phyloP scores from a whole-genome alignment of 139 green algal species.

The Edaphochlamys debaryana region DNA sequence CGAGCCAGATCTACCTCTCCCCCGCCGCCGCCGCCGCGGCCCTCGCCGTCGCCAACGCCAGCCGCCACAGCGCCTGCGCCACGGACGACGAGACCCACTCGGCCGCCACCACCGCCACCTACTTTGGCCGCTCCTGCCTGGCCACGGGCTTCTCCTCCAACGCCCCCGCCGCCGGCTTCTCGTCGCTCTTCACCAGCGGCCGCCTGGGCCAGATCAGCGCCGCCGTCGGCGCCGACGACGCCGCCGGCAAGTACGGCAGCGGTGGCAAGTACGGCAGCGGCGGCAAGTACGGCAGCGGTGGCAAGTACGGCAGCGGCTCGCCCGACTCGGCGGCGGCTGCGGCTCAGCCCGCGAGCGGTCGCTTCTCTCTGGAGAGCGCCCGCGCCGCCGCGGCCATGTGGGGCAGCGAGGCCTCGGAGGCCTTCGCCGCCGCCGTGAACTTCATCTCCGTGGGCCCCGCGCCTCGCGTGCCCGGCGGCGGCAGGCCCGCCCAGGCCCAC shows the following conservation, averaged over 20 bases:
- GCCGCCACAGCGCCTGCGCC: background rate
- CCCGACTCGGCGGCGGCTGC: background rate
- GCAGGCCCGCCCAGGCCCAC: no score
- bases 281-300: no score
- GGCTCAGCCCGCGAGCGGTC: background rate
- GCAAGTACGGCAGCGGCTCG: background rate
- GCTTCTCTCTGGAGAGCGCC: background rate
- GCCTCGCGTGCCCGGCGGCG: no score
- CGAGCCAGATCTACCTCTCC: no score
- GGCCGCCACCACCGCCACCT: background rate
- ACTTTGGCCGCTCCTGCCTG: no score
- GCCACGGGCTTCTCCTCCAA: background rate
- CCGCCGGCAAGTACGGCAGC: background rate
- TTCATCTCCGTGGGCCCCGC: background rate
- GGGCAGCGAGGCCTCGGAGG: slow-evolving; percentile 22
- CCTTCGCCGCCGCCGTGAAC: slow-evolving; percentile 11
- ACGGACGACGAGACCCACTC: no score
- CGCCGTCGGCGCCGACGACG: no score
- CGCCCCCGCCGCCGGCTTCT: background rate
- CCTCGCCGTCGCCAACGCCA: background rate
- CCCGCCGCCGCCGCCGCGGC: no score
- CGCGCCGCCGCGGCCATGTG: slow-evolving; percentile 13
- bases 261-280: no score
- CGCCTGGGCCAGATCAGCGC: background rate
- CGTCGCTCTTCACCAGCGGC: background rate